Percentiles rank a stretch among this genome's conserved stretches.
Evolutionary conservation across 2,329 filamentous ascomycete genomes (phyloP).

Genomic region (Pseudocercospora fijiensis): DNA sequence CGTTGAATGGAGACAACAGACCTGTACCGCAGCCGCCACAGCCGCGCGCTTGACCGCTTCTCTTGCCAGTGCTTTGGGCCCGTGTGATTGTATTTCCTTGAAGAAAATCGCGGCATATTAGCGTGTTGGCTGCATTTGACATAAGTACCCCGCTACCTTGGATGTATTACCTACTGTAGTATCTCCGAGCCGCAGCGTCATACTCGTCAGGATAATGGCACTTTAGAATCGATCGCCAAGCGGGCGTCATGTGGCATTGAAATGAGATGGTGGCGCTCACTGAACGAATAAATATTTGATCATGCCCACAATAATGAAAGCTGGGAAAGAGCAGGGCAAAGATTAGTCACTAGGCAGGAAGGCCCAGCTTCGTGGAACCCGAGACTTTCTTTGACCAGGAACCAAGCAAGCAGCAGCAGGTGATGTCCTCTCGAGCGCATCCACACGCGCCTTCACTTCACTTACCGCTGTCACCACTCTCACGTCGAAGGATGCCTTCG

Average conservation of each 20-base stretch:
- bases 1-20: background rate
- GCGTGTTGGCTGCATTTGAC: background rate
- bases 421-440: background rate
- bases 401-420: background rate
- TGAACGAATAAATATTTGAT: background rate
- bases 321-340: background rate
- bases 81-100: background rate
- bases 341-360: background rate
- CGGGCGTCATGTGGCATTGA: background rate
- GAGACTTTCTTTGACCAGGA: background rate
- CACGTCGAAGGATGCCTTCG: constrained; percentile 34
- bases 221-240: constrained; percentile 3
- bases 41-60: constrained; percentile 4
- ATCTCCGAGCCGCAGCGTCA: constrained; percentile 2
- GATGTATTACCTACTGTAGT: no score
- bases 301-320: background rate
- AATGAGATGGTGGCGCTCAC: background rate
- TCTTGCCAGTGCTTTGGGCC: background rate
- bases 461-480: background rate
- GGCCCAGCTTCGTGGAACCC: background rate
- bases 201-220: constrained; percentile 8
- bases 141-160: constrained; percentile 2
- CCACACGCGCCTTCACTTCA: background rate
- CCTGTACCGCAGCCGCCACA: constrained; percentile 3
- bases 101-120: background rate